Conservation (phyloP, 805 yeast species). For the Kodamaea lidongshanica region DNA sequence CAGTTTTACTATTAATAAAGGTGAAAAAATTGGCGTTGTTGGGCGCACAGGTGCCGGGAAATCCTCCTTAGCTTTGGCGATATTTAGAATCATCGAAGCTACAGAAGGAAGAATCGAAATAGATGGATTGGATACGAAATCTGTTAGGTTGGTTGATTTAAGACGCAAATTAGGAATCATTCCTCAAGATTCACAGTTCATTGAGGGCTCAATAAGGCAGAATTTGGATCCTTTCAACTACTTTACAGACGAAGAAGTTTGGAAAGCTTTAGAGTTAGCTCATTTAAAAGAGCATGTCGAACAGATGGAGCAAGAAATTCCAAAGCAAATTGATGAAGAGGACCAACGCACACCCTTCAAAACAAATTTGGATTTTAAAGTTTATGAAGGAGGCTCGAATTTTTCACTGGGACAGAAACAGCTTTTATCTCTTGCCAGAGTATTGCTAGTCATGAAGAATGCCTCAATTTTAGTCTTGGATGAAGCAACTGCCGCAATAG, state of each 20-base stretch:
- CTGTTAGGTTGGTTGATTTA: constrained; percentile 15
- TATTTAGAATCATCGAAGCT: constrained; percentile 20
- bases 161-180: constrained; percentile 20
- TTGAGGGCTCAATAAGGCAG: constrained; percentile 20
- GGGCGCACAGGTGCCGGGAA: constrained; percentile 26
- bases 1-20: constrained; percentile 12
- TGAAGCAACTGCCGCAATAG: constrained; percentile 64
- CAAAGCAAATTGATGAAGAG: neutral
- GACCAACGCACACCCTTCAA: neutral
- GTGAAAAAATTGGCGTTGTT: constrained; percentile 23
- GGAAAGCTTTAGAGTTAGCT: constrained; percentile 19
- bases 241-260: constrained; percentile 17
- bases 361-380: constrained; percentile 21
- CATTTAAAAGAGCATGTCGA: constrained; percentile 15
- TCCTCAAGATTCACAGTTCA: constrained; percentile 23
- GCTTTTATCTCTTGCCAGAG: constrained; percentile 77
- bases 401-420: constrained; percentile 87
- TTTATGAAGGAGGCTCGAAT: constrained; percentile 74
- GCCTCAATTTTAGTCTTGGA: constrained; percentile 23
- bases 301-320: constrained; percentile 8
- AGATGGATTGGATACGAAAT: constrained; percentile 14
- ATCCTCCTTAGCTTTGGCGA: constrained; percentile 20
- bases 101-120: constrained; percentile 15
- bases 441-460: constrained; percentile 45
- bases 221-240: constrained; percentile 23